A percentile compares a stretch with the other conserved stretches of the same genome.
These are phyloP conservation scores for Pouteria campechiana DNA, from an alignment of 179 eudicot species.

Conservation along the genomic window DNA sequence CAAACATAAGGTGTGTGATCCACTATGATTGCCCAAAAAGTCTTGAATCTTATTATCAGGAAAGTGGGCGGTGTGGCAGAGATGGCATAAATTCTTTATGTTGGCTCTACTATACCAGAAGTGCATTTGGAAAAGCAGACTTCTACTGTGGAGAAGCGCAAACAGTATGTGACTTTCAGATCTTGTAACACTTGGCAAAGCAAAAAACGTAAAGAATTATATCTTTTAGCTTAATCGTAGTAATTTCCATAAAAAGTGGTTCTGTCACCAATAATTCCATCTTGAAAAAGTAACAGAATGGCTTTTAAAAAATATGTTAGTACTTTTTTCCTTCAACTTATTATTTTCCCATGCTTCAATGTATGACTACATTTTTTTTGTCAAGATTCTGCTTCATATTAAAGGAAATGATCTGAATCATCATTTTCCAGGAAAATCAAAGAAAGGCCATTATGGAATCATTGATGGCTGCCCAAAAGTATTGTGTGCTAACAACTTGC, in stretches of 20 bases:
- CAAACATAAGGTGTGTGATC: slow-evolving; percentile 68
- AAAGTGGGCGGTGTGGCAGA: slow-evolving; percentile 93
- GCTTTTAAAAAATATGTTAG: no score
- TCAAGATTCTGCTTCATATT: no score
- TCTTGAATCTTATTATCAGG: slow-evolving; percentile 85
- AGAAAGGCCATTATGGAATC: slow-evolving; percentile 73
- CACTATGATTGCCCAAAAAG: slow-evolving; percentile 94
- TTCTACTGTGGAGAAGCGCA: slow-evolving; percentile 58
- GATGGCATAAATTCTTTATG: slow-evolving; percentile 78
- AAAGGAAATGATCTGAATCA: no score
- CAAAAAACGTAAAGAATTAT: no score
- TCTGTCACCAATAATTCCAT: no score
- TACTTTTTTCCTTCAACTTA: no score
- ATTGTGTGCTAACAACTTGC: slow-evolving; percentile 68
- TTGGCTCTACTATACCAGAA: slow-evolving; percentile 64
- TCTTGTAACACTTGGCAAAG: no score
- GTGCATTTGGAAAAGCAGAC: slow-evolving; percentile 69
- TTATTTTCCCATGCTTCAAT: no score
- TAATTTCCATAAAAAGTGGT: no score
- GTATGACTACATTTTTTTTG: no score
- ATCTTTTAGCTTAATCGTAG: no score
- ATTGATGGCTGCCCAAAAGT: slow-evolving; percentile 51
- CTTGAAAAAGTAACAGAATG: no score
- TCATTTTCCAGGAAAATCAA: slow-evolving; percentile 43
- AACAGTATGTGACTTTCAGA: slow-evolving; percentile 31